These are phyloP conservation scores for Phylloboletellus chloephorus DNA, from an alignment of 1,284 basidiomycete species.

Conservation along the genomic window DNA sequence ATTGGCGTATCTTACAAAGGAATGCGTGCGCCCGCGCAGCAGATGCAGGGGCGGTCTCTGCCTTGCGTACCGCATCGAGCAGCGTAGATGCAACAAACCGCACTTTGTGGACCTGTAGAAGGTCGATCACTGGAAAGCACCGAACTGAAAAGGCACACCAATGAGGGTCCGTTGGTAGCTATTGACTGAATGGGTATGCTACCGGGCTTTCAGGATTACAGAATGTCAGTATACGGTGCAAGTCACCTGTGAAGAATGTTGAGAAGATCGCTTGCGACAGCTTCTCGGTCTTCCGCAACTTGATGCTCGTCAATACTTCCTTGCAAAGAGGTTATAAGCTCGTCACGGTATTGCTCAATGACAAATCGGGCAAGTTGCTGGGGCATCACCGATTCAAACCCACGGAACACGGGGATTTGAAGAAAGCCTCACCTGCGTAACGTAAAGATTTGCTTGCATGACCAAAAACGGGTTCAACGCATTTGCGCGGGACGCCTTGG, in stretches of 20 bases:
- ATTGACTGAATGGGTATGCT: constrained; percentile 89
- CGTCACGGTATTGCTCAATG: constrained; percentile 83
- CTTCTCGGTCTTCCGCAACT: constrained; percentile 65
- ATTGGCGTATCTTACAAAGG: constrained; percentile 58
- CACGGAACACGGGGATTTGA: not conserved
- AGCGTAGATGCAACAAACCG: constrained; percentile 85
- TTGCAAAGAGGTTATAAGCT: constrained; percentile 64
- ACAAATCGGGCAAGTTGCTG: constrained; percentile 89
- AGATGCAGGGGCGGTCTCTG: constrained; percentile 67
- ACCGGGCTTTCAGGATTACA: constrained; percentile 8
- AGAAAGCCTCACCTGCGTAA: constrained; percentile 64
- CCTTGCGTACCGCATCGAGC: constrained; percentile 79
- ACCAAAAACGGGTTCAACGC: constrained; percentile 84
- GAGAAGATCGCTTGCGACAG: constrained; percentile 74
- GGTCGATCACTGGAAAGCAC: constrained; percentile 1
- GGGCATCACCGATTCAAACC: not conserved
- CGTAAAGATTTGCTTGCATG: constrained; percentile 84
- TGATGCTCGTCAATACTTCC: constrained; percentile 59
- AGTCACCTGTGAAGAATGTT: constrained; percentile 71
- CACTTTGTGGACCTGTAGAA: constrained; percentile 73
- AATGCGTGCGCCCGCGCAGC: constrained; percentile 76
- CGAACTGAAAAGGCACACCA: constrained; percentile 41
- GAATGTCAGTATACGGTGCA: not conserved
- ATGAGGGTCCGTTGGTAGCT: constrained; percentile 78
- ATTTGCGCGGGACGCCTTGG: constrained; percentile 75